Evolutionary conservation across 768 basidiomycete genomes (phyloP), one percentile per base, ranked within the genome.

Genomic region (Tubosaeta sp.): DNA sequence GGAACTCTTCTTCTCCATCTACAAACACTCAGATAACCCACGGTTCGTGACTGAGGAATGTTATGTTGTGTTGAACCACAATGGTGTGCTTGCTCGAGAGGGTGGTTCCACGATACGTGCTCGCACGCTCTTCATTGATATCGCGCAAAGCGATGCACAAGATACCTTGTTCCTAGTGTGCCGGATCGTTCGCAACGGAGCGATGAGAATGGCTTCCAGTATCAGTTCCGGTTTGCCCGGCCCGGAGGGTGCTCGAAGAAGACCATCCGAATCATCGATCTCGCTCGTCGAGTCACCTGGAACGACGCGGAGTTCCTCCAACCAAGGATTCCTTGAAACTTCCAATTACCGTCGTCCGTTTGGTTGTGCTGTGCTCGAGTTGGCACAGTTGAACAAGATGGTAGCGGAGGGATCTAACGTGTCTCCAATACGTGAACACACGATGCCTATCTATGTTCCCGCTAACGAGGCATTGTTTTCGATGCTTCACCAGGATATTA

Each of bases 21-120:
- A 89, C 77, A 89, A 86, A 69, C 86, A 88, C 63, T 78, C 80
- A 45, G 89, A 87, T 45, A 60, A 58, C 44, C 78, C 78, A 5
- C 86, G 89, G 44, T 97, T 94, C 66, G 80, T 98, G 36, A 94
- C 93, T 0, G 95, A 98, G 68, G 95, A 98, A 11, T 95, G 87
- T 59, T 94, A 87, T 61, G 84, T 83, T 10, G 73, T 95, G 38
- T 77, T 97, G 11, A 94, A 95, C 67, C 90, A 94, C 69, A 90
- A 95, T 49, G 95, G 95, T 6, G 87, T 87, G 19, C 76, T 87
- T 18, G 80, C 87, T n/a, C 82, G 88, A 10, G 85, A 93, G 60
- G 88, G 91, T 5, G 69, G 81, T 5, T 78, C 78, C 22, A 50
- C 61, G 16, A 54, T 52, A 5, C 80, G 80, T 25, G 84, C 94